Evolutionary conservation across 306 rosid genomes (phyloP).

Genomic region (Clitoria ternatea): DNA sequence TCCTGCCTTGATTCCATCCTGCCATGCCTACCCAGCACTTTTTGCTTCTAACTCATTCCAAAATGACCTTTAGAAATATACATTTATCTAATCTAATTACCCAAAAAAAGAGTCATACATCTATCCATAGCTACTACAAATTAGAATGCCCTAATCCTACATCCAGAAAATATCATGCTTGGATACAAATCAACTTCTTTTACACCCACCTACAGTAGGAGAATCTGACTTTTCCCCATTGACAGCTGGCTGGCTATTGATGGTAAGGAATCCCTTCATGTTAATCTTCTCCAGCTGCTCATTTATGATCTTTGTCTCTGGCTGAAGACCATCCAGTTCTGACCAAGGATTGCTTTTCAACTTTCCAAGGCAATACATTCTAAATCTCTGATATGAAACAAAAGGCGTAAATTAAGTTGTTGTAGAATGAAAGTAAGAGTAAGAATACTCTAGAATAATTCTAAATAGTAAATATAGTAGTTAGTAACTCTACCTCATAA

Average conservation of each 20-base stretch:
- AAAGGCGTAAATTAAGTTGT: slow-evolving; percentile 5
- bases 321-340: slow-evolving; percentile 92
- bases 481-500: slow-evolving; percentile 58
- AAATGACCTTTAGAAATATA: slow-evolving; percentile 2
- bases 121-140: not conserved
- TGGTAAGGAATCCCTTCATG: slow-evolving; percentile 77
- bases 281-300: slow-evolving; percentile 74
- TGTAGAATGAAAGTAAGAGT: not conserved
- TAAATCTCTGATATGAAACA: slow-evolving; percentile 66
- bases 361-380: slow-evolving; percentile 73
- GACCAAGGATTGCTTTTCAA: slow-evolving; percentile 98
- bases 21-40: not conserved
- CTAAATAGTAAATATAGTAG: too few species aligned
- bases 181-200: slow-evolving; percentile 1
- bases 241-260: slow-evolving; percentile 97
- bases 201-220: slow-evolving; percentile 67
- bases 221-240: slow-evolving; percentile 90
- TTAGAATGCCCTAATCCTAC: not conserved
- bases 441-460: not conserved
- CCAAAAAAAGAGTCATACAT: not conserved
- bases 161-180: not conserved
- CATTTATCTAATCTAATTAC: not conserved
- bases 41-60: not conserved
- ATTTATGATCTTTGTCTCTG: slow-evolving; percentile 81
- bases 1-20: not conserved